These are phyloP conservation scores for Diphasiastrum complanatum DNA, from an alignment of 83 land plant genomes.

Conservation along the genomic window DNA sequence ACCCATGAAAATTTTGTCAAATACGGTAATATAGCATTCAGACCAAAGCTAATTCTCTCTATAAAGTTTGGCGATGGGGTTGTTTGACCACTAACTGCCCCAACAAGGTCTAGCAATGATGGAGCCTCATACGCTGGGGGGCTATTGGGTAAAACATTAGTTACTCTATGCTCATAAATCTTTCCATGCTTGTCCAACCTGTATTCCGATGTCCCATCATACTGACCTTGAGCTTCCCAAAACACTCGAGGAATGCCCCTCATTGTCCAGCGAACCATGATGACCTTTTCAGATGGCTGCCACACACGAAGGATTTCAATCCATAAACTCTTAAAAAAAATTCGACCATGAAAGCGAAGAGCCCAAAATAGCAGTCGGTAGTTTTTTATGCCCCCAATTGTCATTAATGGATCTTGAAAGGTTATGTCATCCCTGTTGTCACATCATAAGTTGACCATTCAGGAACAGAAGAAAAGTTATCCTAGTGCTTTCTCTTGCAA, in stretches of 20 bases:
- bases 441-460: too few relatives aligned
- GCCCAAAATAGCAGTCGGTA: slow-evolving; percentile 36
- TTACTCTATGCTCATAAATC: slow-evolving; percentile 31
- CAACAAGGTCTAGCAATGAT: slow-evolving; percentile 24
- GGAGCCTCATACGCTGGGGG: slow-evolving; percentile 20
- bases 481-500: too few relatives aligned
- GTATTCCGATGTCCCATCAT: slow-evolving; percentile 33
- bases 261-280: slow-evolving; percentile 36
- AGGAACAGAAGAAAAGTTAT: too few relatives aligned
- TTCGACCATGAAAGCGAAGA: slow-evolving; percentile 32
- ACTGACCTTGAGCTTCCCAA: slow-evolving; percentile 35
- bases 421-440: slow-evolving; percentile 34
- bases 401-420: slow-evolving; percentile 29
- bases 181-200: slow-evolving; percentile 32
- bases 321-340: slow-evolving; percentile 33
- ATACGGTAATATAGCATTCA: too few relatives aligned
- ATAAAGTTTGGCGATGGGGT: slow-evolving; percentile 25
- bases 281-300: slow-evolving; percentile 33
- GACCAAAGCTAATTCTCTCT: background rate
- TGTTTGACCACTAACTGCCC: slow-evolving; percentile 18
- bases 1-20: too few relatives aligned
- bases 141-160: slow-evolving; percentile 22
- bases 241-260: slow-evolving; percentile 31
- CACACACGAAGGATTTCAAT: slow-evolving; percentile 28
- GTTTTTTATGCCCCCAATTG: slow-evolving; percentile 21